phyloP scores from a whole-genome alignment of 1,284 basidiomycete genomes.

The Mycena sp. region DNA sequence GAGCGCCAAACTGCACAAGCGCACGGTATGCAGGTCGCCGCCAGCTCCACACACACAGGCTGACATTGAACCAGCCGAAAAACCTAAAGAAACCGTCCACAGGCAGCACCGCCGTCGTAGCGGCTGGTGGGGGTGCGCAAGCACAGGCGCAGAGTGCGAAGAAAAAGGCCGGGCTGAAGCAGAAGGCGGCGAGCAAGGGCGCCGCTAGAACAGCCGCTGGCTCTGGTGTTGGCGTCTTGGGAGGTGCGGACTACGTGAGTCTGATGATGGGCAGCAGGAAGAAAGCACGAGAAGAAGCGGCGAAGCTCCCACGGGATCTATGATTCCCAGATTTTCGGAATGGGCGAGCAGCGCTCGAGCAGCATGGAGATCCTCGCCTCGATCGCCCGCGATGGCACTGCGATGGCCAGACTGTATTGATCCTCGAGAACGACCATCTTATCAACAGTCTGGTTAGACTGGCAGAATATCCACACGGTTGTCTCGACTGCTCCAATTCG shows the following conservation, averaged over 20 bases:
- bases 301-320: conserved; percentile 55
- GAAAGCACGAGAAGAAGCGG: conserved; percentile 69
- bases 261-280: conserved; percentile 75
- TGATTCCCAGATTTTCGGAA: background rate
- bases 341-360: no score
- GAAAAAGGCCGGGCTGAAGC: conserved; percentile 55
- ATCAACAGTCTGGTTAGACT: no score
- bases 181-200: conserved; percentile 53
- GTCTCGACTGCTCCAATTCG: no score
- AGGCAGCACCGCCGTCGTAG: background rate
- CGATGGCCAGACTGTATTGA: no score
- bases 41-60: conserved; percentile 47
- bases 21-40: conserved; percentile 47
- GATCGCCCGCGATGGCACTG: no score
- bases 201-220: conserved; percentile 42
- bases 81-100: conserved; percentile 28
- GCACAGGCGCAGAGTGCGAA: conserved; percentile 34
- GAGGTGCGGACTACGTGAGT: conserved; percentile 80
- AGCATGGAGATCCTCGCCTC: no score
- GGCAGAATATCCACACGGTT: no score
- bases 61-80: conserved; percentile 25
- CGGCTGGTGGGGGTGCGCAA: conserved; percentile 9
- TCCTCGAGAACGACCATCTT: no score
- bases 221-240: conserved; percentile 58
- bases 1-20: conserved; percentile 60